Percentiles rank a stretch among this genome's conserved stretches.
Conservation (phyloP, 140 eudicot genomes). For the Oenanthe javanica region DNA sequence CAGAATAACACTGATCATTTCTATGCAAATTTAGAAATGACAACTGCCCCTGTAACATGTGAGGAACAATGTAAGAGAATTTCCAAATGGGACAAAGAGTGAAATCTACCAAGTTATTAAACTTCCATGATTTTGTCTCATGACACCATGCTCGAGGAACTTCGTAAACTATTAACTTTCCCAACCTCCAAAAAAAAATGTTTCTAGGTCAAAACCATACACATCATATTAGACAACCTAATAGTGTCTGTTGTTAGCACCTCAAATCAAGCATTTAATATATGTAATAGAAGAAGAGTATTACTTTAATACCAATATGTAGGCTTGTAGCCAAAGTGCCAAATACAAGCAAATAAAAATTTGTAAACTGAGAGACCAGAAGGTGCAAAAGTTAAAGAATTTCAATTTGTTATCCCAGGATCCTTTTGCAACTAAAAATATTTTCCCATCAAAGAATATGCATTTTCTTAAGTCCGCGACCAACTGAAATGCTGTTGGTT, state of each 20-base stretch:
- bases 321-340: conserved; percentile 1
- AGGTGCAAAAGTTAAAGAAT: not conserved
- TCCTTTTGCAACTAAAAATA: not conserved
- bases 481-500: not conserved
- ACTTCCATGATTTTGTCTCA: not conserved
- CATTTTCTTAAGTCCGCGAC: not conserved
- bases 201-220: not conserved
- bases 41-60: not conserved
- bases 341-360: not conserved
- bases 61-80: conserved; percentile 2
- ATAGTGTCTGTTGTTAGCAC: not conserved
- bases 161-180: not conserved
- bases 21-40: not conserved
- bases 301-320: not conserved
- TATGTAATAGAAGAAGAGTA: not conserved
- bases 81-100: not conserved
- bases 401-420: not conserved
- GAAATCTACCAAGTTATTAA: not conserved
- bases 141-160: not conserved
- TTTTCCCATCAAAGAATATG: not conserved
- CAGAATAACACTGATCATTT: not conserved
- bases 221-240: not conserved
- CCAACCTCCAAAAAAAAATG: not conserved
- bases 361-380: not conserved
- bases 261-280: not conserved